These are phyloP conservation scores for Diaporthe australafricana DNA, from an alignment of 2,329 filamentous ascomycete species.

Conservation along the genomic window DNA sequence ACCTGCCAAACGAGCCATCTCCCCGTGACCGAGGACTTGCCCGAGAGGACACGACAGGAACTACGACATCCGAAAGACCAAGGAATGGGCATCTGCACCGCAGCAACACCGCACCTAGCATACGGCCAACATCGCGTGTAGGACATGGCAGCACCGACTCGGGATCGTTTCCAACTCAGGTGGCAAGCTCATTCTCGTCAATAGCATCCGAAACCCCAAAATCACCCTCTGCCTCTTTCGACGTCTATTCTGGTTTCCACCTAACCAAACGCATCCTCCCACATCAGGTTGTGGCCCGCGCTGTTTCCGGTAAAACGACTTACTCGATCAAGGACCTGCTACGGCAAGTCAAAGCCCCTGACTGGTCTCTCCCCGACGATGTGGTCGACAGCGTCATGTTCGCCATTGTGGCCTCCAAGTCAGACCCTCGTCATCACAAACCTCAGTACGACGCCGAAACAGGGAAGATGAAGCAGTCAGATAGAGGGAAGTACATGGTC, in stretches of 20 bases:
- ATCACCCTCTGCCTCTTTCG: constrained; percentile 69
- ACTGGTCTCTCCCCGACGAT: constrained; percentile 83
- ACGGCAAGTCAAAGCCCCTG: constrained; percentile 82
- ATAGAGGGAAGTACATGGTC: constrained; percentile 90
- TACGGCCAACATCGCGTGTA: constrained; percentile 40
- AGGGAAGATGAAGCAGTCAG: constrained; percentile 61
- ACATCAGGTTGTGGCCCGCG: constrained; percentile 82
- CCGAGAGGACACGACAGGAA: constrained; percentile 70
- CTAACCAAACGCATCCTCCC: constrained; percentile 86
- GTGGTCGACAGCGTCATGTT: constrained; percentile 93
- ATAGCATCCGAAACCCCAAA: constrained; percentile 46
- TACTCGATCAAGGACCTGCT: constrained; percentile 85
- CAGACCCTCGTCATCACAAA: constrained; percentile 76
- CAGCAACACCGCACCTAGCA: constrained; percentile 56
- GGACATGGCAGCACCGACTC: constrained; percentile 39
- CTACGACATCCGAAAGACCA: constrained; percentile 39
- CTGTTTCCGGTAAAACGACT: constrained; percentile 80
- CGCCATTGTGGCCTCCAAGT: constrained; percentile 89
- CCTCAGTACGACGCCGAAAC: constrained; percentile 55
- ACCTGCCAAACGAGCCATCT: constrained; percentile 62
- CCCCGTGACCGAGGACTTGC: constrained; percentile 61
- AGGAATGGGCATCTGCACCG: constrained; percentile 49
- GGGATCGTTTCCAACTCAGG: constrained; percentile 32
- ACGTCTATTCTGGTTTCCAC: constrained; percentile 87
- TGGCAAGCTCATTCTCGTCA: constrained; percentile 23